These are phyloP conservation scores for Xylariaceae sp. DNA, from an alignment of 2,329 filamentous ascomycete genomes.

Conservation along the genomic window DNA sequence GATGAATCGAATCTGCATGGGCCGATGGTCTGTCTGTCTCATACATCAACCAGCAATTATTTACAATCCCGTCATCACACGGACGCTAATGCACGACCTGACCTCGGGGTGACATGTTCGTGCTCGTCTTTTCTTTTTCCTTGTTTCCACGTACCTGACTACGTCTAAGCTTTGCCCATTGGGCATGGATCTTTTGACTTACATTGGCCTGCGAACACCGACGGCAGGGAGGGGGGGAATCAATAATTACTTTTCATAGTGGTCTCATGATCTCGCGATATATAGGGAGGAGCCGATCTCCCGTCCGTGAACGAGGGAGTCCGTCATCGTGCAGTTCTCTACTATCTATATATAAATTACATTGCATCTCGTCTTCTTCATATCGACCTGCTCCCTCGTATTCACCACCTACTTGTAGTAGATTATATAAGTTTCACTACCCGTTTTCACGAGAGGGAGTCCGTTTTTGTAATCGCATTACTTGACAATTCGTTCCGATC, in stretches of 20 bases:
- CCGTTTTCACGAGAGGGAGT: background rate
- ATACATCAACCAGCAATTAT: background rate
- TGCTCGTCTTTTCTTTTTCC: background rate
- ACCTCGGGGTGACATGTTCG: background rate
- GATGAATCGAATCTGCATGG: background rate
- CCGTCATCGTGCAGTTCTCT: background rate
- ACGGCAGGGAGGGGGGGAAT: background rate
- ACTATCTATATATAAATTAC: background rate
- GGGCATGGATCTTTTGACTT: background rate
- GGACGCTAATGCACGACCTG: constrained; percentile 14
- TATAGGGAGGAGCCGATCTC: background rate
- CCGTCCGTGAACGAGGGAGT: background rate
- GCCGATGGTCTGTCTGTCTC: background rate
- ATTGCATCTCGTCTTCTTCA: background rate
- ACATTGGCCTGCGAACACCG: background rate
- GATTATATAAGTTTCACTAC: background rate
- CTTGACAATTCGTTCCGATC: background rate
- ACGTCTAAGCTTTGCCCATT: background rate
- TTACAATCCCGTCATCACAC: background rate
- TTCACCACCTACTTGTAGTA: background rate
- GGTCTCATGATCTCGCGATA: background rate
- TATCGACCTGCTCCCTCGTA: background rate
- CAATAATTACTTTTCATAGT: background rate
- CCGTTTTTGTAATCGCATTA: background rate
- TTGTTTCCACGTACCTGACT: background rate